Conservation (phyloP, 176 grass and related monocot genomes). For the Carex pumila region DNA sequence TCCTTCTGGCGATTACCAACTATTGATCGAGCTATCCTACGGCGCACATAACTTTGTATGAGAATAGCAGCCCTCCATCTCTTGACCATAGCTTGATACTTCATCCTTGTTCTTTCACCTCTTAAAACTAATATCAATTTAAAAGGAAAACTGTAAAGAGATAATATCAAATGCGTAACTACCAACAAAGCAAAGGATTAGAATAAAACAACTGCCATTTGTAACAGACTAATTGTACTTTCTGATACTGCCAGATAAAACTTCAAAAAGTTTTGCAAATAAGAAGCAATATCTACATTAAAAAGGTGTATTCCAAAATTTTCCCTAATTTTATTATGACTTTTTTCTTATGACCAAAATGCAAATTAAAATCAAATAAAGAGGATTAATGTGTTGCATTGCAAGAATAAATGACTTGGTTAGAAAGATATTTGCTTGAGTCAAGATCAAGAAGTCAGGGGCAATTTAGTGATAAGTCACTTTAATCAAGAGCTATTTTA, state of each 20-base stretch:
- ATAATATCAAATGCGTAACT: neutral
- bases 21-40: constrained; percentile 35
- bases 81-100: constrained; percentile 42
- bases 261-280: neutral
- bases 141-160: neutral
- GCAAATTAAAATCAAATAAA: neutral
- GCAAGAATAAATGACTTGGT: neutral
- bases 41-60: constrained; percentile 74
- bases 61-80: constrained; percentile 82
- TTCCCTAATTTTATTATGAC: neutral
- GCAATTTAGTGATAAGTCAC: neutral
- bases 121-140: constrained; percentile 43
- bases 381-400: neutral
- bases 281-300: neutral
- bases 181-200: neutral
- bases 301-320: neutral
- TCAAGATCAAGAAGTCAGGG: neutral
- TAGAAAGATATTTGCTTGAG: neutral
- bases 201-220: neutral
- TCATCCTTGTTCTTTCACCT: constrained; percentile 53
- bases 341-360: neutral
- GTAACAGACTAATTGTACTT: neutral
- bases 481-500: neutral
- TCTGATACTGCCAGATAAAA: neutral
- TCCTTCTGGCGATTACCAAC: constrained; percentile 47